Percentiles rank a stretch among this genome's conserved stretches.
These are phyloP conservation scores for Hebeloma cylindrosporum DNA, from an alignment of 768 basidiomycete genomes.

Conservation along the genomic window DNA sequence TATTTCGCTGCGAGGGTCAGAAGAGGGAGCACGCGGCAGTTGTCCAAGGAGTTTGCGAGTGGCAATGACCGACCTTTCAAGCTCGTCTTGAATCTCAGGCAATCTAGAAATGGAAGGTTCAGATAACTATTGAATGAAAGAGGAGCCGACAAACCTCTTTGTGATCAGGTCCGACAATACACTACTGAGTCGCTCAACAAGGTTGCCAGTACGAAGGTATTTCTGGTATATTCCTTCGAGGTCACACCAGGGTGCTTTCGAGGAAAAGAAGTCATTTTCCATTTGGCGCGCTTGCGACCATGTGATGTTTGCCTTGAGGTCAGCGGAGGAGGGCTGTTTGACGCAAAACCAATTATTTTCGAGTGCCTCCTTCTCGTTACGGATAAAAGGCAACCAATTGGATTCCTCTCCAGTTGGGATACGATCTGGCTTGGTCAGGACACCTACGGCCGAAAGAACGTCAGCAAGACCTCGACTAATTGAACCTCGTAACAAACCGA, in stretches of 20 bases:
- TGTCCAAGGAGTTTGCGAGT: conserved; percentile 33
- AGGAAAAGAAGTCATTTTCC: conserved; percentile 60
- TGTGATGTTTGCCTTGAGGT: conserved; percentile 51
- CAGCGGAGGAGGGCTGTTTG: conserved; percentile 51
- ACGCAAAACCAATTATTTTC: conserved; percentile 64
- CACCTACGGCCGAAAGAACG: conserved; percentile 40
- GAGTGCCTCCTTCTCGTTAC: conserved; percentile 50
- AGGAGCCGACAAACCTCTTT: conserved; percentile 42
- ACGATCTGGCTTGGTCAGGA: conserved; percentile 57
- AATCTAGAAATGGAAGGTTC: conserved; percentile 44
- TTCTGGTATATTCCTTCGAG: conserved; percentile 51
- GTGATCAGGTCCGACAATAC: conserved; percentile 64
- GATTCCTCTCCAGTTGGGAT: conserved; percentile 50
- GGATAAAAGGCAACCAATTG: conserved; percentile 56
- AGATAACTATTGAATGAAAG: not conserved
- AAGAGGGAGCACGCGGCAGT: conserved; percentile 53
- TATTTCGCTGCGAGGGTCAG: conserved; percentile 59
- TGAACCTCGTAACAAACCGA: conserved; percentile 52
- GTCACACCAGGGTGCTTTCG: conserved; percentile 51
- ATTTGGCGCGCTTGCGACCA: conserved; percentile 59
- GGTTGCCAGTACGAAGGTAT: conserved; percentile 55
- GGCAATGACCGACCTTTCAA: conserved; percentile 43
- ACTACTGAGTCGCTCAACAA: conserved; percentile 56
- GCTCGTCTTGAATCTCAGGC: conserved; percentile 60
- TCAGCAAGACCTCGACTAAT: not conserved